Evolutionary conservation across 2,329 filamentous ascomycete genomes (phyloP).

Genomic region (Colletotrichum cereale): DNA sequence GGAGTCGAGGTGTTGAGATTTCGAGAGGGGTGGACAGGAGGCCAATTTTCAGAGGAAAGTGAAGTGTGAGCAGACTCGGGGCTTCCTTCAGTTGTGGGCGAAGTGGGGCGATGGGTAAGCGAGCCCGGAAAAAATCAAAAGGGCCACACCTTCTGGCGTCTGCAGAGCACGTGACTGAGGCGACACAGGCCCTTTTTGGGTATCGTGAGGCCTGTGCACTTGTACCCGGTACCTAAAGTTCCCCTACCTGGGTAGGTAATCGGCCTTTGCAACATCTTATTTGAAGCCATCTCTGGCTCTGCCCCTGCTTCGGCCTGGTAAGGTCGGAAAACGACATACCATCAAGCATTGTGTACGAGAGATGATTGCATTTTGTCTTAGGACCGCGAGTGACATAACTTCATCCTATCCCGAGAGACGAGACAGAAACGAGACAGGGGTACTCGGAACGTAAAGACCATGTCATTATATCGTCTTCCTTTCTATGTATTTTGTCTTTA

Average conservation of each 20-base stretch:
- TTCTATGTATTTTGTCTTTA: neutral
- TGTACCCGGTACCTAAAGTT: neutral
- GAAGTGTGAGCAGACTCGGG: constrained; percentile 47
- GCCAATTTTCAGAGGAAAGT: constrained; percentile 48
- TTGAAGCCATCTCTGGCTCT: neutral
- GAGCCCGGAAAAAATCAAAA: constrained; percentile 45
- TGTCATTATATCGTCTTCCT: neutral
- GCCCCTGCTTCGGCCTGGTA: neutral
- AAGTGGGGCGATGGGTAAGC: constrained; percentile 50
- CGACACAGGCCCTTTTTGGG: constrained; percentile 21
- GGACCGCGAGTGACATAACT: no score
- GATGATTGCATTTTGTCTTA: no score
- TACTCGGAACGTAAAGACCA: neutral
- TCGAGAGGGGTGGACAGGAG: constrained; percentile 52
- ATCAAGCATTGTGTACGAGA: no score
- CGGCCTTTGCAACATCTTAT: neutral
- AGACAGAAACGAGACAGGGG: neutral
- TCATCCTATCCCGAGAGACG: neutral
- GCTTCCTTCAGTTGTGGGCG: constrained; percentile 54
- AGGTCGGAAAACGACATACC: neutral
- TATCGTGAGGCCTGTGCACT: constrained; percentile 1
- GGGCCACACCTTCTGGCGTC: neutral
- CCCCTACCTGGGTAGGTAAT: no score
- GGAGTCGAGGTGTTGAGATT: constrained; percentile 50
- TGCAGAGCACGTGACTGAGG: constrained; percentile 43